Evolutionary conservation across 805 yeast species (phyloP).

Genomic region (Metschnikowia peoriensis): DNA sequence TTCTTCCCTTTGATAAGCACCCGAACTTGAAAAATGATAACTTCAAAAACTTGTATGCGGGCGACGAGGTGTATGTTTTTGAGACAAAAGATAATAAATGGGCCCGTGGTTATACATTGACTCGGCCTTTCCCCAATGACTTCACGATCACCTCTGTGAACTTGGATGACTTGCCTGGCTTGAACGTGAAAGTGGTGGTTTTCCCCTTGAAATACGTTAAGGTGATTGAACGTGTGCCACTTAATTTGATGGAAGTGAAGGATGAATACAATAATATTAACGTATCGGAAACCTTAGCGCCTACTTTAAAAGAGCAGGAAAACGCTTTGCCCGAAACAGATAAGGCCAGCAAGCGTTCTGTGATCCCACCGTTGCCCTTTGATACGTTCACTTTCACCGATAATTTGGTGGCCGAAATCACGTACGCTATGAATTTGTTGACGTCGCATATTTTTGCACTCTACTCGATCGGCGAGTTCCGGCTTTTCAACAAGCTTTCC

Average conservation of each 20-base stretch:
- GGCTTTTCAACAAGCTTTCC: conserved; percentile 56
- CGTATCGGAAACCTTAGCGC: conserved; percentile 23
- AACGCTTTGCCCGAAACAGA: conserved; percentile 16
- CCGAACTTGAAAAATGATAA: conserved; percentile 36
- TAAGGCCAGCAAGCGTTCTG: not conserved
- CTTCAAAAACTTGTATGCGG: conserved; percentile 61
- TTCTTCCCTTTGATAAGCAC: conserved; percentile 42
- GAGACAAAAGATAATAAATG: conserved; percentile 62
- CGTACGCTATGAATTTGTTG: conserved; percentile 54
- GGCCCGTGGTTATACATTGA: conserved; percentile 75
- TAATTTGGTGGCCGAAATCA: conserved; percentile 53
- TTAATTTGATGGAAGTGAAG: conserved; percentile 28
- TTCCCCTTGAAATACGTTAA: conserved; percentile 59
- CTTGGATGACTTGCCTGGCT: conserved; percentile 61
- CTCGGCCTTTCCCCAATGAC: conserved; percentile 69
- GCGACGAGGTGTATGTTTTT: conserved; percentile 75
- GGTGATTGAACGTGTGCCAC: conserved; percentile 42
- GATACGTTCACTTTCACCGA: conserved; percentile 42
- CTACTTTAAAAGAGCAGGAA: conserved; percentile 35
- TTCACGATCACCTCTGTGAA: conserved; percentile 60
- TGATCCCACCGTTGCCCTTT: conserved; percentile 55
- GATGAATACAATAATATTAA: conserved; percentile 28
- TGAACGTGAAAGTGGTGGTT: conserved; percentile 51
- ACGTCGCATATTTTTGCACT: conserved; percentile 65
- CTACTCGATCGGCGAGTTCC: conserved; percentile 68